These are phyloP conservation scores for Aurantiochytrium sp. DNA, from an alignment of 108 stramenopile species.

Conservation along the genomic window DNA sequence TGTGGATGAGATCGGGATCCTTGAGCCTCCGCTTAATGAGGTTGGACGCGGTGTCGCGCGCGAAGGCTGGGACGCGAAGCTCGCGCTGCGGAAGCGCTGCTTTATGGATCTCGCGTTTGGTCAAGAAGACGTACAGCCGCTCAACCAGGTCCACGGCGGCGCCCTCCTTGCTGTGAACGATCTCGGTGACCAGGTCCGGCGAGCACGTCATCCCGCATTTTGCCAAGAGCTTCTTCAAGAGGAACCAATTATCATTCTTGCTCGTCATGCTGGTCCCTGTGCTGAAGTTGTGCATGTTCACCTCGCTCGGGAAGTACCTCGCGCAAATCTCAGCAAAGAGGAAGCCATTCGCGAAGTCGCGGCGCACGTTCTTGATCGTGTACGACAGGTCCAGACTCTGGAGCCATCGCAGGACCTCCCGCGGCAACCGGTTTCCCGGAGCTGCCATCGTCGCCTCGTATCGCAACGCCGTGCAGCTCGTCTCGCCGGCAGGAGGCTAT, in stretches of 20 bases:
- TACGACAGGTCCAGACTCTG: slow-evolving; percentile 62
- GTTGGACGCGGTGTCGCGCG: neutral
- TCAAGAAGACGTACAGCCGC: neutral
- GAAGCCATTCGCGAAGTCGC: slow-evolving; percentile 63
- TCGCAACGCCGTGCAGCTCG: too few relatives aligned
- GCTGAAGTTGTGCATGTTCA: slow-evolving; percentile 57
- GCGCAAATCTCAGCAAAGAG: slow-evolving; percentile 61
- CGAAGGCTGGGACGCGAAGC: neutral
- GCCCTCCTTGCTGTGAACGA: neutral
- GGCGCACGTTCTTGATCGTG: slow-evolving; percentile 58
- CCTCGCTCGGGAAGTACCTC: slow-evolving; percentile 55
- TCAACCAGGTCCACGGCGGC: neutral
- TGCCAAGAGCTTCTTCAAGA: slow-evolving; percentile 43
- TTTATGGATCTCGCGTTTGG: neutral
- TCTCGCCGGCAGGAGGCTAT: too few relatives aligned
- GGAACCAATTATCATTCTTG: slow-evolving; percentile 61
- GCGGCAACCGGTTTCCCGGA: slow-evolving; percentile 33
- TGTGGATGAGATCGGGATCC: neutral
- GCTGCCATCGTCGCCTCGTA: neutral
- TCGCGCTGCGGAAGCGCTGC: neutral
- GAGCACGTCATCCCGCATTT: neutral
- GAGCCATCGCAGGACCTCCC: slow-evolving; percentile 61
- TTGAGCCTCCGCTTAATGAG: neutral
- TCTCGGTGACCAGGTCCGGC: neutral
- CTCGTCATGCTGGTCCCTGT: slow-evolving; percentile 46